Evolutionary conservation across 1,284 basidiomycete species (phyloP).

Genomic region (Ustilago cynodontis): DNA sequence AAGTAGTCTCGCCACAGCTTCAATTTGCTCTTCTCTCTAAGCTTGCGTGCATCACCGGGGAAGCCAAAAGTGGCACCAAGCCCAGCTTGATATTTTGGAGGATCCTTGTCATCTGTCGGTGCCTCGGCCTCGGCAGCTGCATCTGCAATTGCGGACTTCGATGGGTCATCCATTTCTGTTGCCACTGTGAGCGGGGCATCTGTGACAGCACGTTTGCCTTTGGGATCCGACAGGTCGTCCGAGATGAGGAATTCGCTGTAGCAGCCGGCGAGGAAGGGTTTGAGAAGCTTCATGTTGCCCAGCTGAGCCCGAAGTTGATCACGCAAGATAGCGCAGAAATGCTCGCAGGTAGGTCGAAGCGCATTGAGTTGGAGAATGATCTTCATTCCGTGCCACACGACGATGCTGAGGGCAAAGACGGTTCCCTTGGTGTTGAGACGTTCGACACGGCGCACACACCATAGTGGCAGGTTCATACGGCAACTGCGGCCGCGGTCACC

Average conservation of each 20-base stretch:
- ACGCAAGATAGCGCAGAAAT: slow-evolving; percentile 89
- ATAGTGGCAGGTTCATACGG: slow-evolving; percentile 89
- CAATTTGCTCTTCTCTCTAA: slow-evolving; percentile 93
- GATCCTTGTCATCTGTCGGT: slow-evolving; percentile 28
- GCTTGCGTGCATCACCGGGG: slow-evolving; percentile 68
- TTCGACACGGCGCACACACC: slow-evolving; percentile 94
- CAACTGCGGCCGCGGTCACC: slow-evolving; percentile 86
- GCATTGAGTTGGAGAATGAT: slow-evolving; percentile 96
- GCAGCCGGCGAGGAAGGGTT: slow-evolving; percentile 89
- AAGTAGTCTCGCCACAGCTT: slow-evolving; percentile 93
- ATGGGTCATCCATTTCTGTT: slow-evolving; percentile 25
- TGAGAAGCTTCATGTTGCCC: slow-evolving; percentile 85
- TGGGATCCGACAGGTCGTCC: slow-evolving; percentile 69
- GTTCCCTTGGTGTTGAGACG: slow-evolving; percentile 75
- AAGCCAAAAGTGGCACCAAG: slow-evolving; percentile 68
- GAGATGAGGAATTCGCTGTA: slow-evolving; percentile 91
- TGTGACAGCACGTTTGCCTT: slow-evolving; percentile 63
- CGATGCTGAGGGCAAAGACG: slow-evolving; percentile 91
- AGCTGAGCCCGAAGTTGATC: slow-evolving; percentile 87
- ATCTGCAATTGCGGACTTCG: slow-evolving; percentile 7
- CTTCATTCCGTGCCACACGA: slow-evolving; percentile 96
- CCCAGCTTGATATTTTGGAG: slow-evolving; percentile 54
- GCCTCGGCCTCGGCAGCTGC: slow-evolving; percentile 9
- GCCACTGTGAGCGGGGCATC: slow-evolving; percentile 29
- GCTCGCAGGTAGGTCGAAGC: slow-evolving; percentile 92